Conservation (phyloP, 495 filamentous ascomycete genomes). For the Parathielavia appendiculata region DNA sequence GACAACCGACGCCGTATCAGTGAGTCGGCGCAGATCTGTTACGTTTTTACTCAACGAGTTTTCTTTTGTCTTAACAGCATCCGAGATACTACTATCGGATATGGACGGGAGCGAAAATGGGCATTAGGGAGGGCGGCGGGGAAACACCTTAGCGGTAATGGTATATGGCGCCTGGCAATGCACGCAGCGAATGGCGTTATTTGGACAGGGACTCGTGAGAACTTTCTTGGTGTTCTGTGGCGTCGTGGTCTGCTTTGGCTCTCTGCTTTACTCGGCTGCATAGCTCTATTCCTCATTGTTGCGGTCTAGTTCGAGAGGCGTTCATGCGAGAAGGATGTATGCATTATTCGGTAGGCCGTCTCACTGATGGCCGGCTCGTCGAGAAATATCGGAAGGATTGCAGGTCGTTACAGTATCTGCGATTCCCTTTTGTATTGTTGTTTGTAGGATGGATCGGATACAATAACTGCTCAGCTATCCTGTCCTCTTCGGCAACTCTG, state of each 20-base stretch:
- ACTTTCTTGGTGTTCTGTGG: not conserved
- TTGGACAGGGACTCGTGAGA: not conserved
- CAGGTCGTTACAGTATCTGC: too few species aligned
- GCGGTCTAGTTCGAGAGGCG: too few species aligned
- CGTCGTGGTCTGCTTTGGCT: not conserved
- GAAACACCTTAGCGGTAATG: constrained; percentile 1
- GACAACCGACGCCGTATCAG: not conserved
- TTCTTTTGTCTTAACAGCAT: constrained; percentile 2
- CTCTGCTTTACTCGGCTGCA: too few species aligned
- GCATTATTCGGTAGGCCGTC: too few species aligned
- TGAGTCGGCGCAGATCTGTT: not conserved
- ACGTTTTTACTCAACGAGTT: not conserved
- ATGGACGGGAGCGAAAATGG: not conserved
- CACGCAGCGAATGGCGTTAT: constrained; percentile 23
- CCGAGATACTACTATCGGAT: not conserved
- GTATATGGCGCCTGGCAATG: constrained; percentile 3
- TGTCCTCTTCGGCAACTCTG: too few species aligned
- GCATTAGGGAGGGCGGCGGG: not conserved
- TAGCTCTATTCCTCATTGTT: too few species aligned
- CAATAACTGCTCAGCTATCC: too few species aligned
- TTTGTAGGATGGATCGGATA: too few species aligned
- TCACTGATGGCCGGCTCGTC: too few species aligned
- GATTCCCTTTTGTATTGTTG: too few species aligned
- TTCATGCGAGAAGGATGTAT: too few species aligned
- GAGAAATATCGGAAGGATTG: too few species aligned